These are phyloP conservation scores for Filobasidium wieringae DNA, from an alignment of 768 basidiomycete genomes.

Conservation along the genomic window DNA sequence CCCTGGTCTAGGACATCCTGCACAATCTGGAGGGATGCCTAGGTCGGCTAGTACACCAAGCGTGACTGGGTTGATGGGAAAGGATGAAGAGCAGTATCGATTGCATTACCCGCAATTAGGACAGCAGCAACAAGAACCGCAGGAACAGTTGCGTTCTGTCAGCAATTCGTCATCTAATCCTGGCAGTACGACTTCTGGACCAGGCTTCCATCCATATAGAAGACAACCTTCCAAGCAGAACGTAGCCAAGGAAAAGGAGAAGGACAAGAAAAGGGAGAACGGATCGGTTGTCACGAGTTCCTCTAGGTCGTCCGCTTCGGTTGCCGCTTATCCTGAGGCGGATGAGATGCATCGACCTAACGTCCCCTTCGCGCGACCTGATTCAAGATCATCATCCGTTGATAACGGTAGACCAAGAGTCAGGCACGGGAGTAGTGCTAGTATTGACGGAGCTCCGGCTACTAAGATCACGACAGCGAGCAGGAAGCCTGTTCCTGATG, in stretches of 20 bases:
- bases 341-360: not conserved
- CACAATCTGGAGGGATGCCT: not conserved
- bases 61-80: not conserved
- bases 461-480: not conserved
- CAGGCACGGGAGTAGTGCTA: not conserved
- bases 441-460: not conserved
- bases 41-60: not conserved
- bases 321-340: not conserved
- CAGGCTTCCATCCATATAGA: not conserved
- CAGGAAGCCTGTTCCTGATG: not conserved
- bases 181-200: not conserved
- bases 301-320: not conserved
- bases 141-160: slow-evolving; percentile 2
- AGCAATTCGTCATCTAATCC: not conserved
- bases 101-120: not conserved
- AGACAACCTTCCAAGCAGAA: not conserved
- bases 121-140: not conserved
- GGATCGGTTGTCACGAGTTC: not conserved
- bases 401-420: not conserved
- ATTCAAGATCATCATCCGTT: not conserved
- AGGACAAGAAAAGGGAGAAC: not conserved
- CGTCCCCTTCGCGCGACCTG: not conserved
- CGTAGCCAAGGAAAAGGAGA: not conserved
- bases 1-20: not conserved
- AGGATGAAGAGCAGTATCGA: too few species aligned